Percentiles rank a stretch among this genome's conserved stretches.
Evolutionary conservation across 805 yeast genomes (phyloP).

Genomic region (Jamesozyma hellenica): DNA sequence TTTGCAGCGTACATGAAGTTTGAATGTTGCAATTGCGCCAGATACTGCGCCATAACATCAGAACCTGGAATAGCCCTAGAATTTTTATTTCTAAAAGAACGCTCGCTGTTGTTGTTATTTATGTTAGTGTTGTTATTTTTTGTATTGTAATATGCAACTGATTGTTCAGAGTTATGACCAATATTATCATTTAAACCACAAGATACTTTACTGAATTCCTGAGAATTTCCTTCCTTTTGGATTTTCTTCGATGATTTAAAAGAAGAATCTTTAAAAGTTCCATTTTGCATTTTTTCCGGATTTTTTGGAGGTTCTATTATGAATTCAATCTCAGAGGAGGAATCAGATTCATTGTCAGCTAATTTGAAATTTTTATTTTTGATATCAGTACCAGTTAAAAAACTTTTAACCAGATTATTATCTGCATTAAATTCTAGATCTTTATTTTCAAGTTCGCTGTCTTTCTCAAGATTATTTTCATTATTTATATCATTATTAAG

Average conservation of each 20-base stretch:
- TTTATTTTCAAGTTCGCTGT: neutral
- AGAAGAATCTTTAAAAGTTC: neutral
- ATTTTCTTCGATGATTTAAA: no score
- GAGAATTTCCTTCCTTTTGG: no score
- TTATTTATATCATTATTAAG: neutral
- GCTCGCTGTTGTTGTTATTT: slow-evolving; percentile 2
- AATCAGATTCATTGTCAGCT: neutral
- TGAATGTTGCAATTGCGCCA: slow-evolving; percentile 63
- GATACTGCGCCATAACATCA: slow-evolving; percentile 68
- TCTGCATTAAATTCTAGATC: neutral
- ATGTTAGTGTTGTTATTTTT: slow-evolving; percentile 3
- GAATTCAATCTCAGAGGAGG: slow-evolving; percentile 12
- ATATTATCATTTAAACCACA: no score
- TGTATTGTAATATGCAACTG: neutral
- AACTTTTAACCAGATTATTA: neutral
- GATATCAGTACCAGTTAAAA: neutral
- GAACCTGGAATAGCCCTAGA: slow-evolving; percentile 41
- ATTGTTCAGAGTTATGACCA: neutral
- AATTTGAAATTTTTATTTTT: neutral
- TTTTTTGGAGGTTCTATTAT: slow-evolving; percentile 12
- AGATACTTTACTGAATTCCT: no score
- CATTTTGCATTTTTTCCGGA: no score
- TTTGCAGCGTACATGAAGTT: slow-evolving; percentile 43
- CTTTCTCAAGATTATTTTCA: neutral
- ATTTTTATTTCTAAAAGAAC: slow-evolving; percentile 1